Evolutionary conservation across 1,284 basidiomycete genomes (phyloP).

Genomic region (Ustilago shanxiensis): DNA sequence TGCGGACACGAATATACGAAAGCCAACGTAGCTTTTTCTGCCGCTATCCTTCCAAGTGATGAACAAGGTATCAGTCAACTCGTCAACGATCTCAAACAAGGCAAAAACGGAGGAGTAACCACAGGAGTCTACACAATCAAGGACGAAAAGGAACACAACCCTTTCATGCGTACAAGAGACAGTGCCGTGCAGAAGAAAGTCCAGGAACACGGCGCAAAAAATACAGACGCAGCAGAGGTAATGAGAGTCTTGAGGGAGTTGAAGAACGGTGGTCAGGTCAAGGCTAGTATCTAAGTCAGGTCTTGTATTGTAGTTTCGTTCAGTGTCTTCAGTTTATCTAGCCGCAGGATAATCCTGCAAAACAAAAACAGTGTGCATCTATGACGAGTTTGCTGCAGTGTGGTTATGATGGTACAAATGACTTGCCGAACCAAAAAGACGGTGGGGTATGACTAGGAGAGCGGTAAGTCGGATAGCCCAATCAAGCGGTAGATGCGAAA

Average conservation of each 20-base stretch:
- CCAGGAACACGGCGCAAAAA: slow-evolving; percentile 25
- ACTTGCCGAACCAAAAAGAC: not conserved
- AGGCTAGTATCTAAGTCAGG: slow-evolving; percentile 49
- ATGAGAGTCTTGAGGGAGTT: slow-evolving; percentile 82
- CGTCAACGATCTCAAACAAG: slow-evolving; percentile 33
- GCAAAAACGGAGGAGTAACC: slow-evolving; percentile 74
- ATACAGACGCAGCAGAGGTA: slow-evolving; percentile 74
- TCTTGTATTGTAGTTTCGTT: not conserved
- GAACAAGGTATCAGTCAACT: slow-evolving; percentile 76
- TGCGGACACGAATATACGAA: slow-evolving; percentile 79
- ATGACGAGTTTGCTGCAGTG: too few relatives aligned
- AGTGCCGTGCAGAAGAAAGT: slow-evolving; percentile 70
- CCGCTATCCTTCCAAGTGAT: slow-evolving; percentile 75
- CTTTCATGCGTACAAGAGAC: slow-evolving; percentile 69
- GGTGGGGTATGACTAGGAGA: not conserved
- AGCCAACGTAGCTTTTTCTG: slow-evolving; percentile 68
- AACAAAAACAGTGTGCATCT: too few relatives aligned
- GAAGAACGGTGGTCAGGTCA: slow-evolving; percentile 77
- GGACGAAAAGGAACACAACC: slow-evolving; percentile 78
- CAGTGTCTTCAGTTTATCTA: too few relatives aligned
- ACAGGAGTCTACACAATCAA: slow-evolving; percentile 84
- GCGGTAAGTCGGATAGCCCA: slow-evolving; percentile 20
- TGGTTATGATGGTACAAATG: not conserved
- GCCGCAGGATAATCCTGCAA: too few relatives aligned
- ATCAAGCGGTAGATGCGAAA: slow-evolving; percentile 31